Evolutionary conservation across 208 protist genomes (phyloP).

Genomic region (Acanthamoeba lugdunensis): DNA sequence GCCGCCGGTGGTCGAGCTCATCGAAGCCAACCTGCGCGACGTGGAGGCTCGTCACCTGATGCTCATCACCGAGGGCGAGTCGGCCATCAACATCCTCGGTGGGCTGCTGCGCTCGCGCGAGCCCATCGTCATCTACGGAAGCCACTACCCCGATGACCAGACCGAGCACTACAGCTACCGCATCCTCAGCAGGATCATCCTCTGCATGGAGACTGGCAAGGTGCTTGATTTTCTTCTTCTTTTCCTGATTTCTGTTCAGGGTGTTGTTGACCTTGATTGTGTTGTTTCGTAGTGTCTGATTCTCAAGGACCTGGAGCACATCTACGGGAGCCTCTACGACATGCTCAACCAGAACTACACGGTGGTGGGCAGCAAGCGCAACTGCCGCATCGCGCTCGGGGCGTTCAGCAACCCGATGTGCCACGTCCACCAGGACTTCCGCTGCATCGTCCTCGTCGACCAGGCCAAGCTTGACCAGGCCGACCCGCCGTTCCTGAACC

Average conservation of each 20-base stretch:
- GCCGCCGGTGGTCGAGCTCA: neutral
- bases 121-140: conserved; percentile 6
- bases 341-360: conserved; percentile 88
- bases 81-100: conserved; percentile 25
- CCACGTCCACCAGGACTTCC: conserved; percentile 77
- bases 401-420: conserved; percentile 68
- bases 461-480: neutral
- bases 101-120: neutral
- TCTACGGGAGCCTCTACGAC: conserved; percentile 88
- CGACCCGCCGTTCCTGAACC: conserved; percentile 81
- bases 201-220: conserved; percentile 80
- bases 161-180: conserved; percentile 68
- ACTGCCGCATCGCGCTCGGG: conserved; percentile 79
- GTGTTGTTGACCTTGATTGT: conserved; percentile 67
- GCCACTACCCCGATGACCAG: conserved; percentile 54
- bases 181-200: conserved; percentile 73
- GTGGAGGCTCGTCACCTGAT: conserved; percentile 49
- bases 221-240: conserved; percentile 12
- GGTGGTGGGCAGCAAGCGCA: conserved; percentile 11
- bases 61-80: conserved; percentile 59
- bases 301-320: conserved; percentile 78
- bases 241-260: conserved; percentile 85
- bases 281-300: conserved; percentile 66
- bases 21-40: neutral
- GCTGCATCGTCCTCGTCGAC: conserved; percentile 75